Evolutionary conservation across 176 grass and related monocot species (phyloP).

Genomic region (Carex cristatella): DNA sequence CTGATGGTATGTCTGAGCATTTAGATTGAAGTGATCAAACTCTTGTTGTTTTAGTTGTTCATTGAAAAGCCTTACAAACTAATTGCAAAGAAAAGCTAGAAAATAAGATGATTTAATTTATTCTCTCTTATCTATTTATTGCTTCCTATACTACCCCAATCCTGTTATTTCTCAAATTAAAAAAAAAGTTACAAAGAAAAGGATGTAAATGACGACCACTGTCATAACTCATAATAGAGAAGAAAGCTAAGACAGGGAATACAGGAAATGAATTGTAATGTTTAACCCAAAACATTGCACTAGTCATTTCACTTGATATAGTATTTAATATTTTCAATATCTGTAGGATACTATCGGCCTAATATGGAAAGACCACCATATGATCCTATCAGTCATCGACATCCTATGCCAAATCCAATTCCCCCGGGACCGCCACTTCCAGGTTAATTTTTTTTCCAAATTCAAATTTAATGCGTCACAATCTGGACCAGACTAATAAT

Average conservation of each 20-base stretch:
- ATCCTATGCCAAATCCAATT: conserved; percentile 54
- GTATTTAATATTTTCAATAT: conserved; percentile 16
- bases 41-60: neutral
- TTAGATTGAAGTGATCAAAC: neutral
- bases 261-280: conserved; percentile 28
- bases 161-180: neutral
- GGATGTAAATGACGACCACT: neutral
- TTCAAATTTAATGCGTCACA: conserved; percentile 12
- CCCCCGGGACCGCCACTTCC: conserved; percentile 46
- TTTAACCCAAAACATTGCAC: neutral
- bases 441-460: conserved; percentile 41
- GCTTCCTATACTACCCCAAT: neutral
- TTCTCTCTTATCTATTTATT: neutral
- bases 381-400: conserved; percentile 55
- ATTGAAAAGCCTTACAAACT: neutral
- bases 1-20: conserved; percentile 13
- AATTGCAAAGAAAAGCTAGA: neutral
- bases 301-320: conserved; percentile 25
- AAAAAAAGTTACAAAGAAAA: neutral
- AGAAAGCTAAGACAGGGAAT: conserved; percentile 48
- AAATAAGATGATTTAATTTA: neutral
- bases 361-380: conserved; percentile 63
- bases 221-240: conserved; percentile 43
- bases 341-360: conserved; percentile 68
- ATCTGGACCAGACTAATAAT: neutral